Base-by-base conservation (phyloP, 1,139 yeast genomes). In the Magnusiomyces tetraspermus region DNA sequence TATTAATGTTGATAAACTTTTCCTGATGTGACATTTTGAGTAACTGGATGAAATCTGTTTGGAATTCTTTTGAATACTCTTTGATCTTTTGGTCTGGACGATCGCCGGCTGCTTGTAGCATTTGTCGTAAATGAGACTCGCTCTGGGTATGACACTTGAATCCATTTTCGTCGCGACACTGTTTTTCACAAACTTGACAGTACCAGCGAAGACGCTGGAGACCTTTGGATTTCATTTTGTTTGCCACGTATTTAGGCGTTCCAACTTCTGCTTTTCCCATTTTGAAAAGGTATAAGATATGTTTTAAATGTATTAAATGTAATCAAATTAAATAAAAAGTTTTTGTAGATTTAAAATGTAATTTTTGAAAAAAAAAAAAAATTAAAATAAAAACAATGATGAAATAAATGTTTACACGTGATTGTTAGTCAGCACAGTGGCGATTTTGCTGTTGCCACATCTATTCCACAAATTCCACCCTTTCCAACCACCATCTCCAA, bases 101-200 rank as follows among this genome's bases (percentile, higher is more conserved):
- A 19, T 76, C 72, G 6, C 73, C 72, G n/a, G n/a, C n/a, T 58
- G 64, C 67, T 2, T 65, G 58, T 47, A 67, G 61, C 55, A 83
- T 77, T 53, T 78, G 78, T 30, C 79, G 77, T 49, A 77, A 70
- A 66, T 92, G 99, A 1, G 86, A 76, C 45, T 87, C 89, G 17
- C 95, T 83, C 57, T 76, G 76, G 21, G 83, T 74, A 67, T 92
- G 99, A 64, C 92, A 85, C 63, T 85, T 83, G 71, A 86, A 92
- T 36, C 98, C 99, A 68, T 92, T 92, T 58, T 86, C 92, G 66
- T 94, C 99, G 52, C 97, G 74, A 66, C 97, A 90, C 69, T 92
- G 99, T 63, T 90, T 88, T 63, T 77, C 79, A 63, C 99, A 92
- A 1, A 87, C 77, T 67, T 92, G 98, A 67, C 99, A 92, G 67